Evolutionary conservation across 345 rosid genomes (phyloP).

Genomic region (Eucalyptus curtisii): DNA sequence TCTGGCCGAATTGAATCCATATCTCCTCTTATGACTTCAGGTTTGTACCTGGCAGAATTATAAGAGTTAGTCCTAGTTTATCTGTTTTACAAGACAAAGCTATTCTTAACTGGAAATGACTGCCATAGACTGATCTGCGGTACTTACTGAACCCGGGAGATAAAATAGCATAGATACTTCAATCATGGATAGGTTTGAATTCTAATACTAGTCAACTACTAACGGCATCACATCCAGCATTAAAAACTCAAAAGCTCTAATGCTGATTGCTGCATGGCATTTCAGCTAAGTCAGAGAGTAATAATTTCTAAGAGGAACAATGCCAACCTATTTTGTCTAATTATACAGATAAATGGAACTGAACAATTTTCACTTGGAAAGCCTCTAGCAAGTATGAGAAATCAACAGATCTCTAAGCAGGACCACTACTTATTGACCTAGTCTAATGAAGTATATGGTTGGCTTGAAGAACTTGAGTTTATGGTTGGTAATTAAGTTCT

Average conservation of each 20-base stretch:
- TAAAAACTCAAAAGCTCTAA: background rate
- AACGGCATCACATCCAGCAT: background rate
- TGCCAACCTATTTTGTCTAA: background rate
- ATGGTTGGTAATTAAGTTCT: background rate
- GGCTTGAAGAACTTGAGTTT: background rate
- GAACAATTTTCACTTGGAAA: background rate
- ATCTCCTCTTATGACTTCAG: constrained; percentile 62
- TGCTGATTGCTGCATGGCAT: background rate
- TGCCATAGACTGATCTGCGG: background rate
- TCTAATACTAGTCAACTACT: background rate
- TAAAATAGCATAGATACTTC: background rate
- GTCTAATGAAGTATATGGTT: background rate
- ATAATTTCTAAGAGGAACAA: background rate
- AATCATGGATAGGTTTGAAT: background rate
- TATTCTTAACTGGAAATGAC: background rate
- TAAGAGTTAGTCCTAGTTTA: background rate
- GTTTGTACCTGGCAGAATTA: background rate
- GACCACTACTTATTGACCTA: background rate
- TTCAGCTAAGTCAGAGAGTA: background rate
- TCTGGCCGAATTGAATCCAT: constrained; percentile 80
- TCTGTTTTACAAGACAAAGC: background rate
- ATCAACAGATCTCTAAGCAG: background rate
- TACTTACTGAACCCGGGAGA: background rate
- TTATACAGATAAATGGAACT: background rate
- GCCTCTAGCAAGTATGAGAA: background rate